Evolutionary conservation across 1,284 basidiomycete genomes (phyloP), one percentile per base, ranked within the genome.

Genomic region (Apiotrichum gamsii): DNA sequence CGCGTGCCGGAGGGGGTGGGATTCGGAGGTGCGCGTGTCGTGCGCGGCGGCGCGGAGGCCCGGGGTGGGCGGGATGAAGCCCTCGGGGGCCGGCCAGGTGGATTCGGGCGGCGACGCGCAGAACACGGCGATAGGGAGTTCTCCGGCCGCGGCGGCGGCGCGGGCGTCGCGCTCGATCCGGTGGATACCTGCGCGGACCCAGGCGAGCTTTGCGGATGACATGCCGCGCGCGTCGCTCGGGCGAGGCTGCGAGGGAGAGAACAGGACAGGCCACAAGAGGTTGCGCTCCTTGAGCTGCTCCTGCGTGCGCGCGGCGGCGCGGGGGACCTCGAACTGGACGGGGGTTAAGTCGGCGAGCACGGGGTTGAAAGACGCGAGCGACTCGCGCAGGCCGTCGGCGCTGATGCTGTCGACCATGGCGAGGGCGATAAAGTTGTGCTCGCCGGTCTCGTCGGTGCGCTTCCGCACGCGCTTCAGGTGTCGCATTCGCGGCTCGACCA

Each of bases 1-100:
- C 5, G 90, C 82, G 63, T 95, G 91, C 5, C 85, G 81, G 9
- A 95, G 79, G 1, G 89, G 86, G 63, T 94, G 89, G 0, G 56
- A 49, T 0, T 79, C 75, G 0, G 83, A 81, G 6, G 49, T 67
- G 31, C 91, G 80, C 4, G 82, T 85, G 67, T 96, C 91, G 57
- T 75, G 67, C 0, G 80, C 81, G 3, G 54, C 54, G 1, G 73
- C 72, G 15, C 70, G 62, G 15, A 74, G 61, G 25, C 58, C 56
- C 1, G 62, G 59, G 1, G 73, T 74, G 0, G 73, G 69, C 25
- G 72, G 64, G 28, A 80, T 74, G 57, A 85, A 81, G 5, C 78
- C 64, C 21, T 70, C 57, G 39, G 72, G 54, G 23, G 60, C 44
- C 5, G 67, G 52, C 62, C 75, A 64, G 30, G 69, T 69, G 6